Conservation (phyloP, 768 basidiomycete genomes). For the Xanthoconium stramineum region DNA sequence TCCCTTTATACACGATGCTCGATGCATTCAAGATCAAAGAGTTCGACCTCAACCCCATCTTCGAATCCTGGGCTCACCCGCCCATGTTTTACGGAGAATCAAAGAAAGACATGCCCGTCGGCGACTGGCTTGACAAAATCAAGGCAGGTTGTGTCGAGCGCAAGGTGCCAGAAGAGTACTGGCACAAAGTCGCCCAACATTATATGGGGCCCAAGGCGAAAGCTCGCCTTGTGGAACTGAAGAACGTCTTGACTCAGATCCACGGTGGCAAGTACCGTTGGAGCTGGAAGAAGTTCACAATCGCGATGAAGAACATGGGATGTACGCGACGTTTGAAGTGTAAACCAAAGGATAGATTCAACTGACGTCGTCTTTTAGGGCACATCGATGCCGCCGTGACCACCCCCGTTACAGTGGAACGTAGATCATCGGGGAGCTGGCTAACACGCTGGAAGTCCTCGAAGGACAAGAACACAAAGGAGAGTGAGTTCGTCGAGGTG, state of each 20-base stretch:
- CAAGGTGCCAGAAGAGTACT: slow-evolving; percentile 74
- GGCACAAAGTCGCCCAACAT: slow-evolving; percentile 79
- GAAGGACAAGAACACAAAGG: slow-evolving; percentile 33
- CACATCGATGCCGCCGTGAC: slow-evolving; percentile 58
- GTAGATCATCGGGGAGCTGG: slow-evolving; percentile 48
- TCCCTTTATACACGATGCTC: slow-evolving; percentile 41
- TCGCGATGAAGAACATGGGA: slow-evolving; percentile 78
- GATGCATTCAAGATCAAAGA: slow-evolving; percentile 79
- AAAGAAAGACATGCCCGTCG: slow-evolving; percentile 66
- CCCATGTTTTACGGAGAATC: slow-evolving; percentile 66
- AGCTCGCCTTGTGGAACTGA: slow-evolving; percentile 62
- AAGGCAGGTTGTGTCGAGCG: slow-evolving; percentile 68
- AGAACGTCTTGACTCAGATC: slow-evolving; percentile 68
- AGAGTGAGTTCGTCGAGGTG: slow-evolving; percentile 31
- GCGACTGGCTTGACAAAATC: slow-evolving; percentile 71
- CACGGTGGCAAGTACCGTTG: slow-evolving; percentile 76
- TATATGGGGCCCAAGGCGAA: slow-evolving; percentile 72
- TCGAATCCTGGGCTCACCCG: slow-evolving; percentile 60
- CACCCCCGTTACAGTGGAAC: slow-evolving; percentile 59
- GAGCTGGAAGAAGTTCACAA: slow-evolving; percentile 81
- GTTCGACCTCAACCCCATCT: slow-evolving; percentile 69
- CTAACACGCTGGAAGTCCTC: slow-evolving; percentile 46
- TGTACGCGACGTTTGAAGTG: slow-evolving; percentile 46
- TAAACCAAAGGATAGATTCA: not conserved
- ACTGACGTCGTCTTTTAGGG: slow-evolving; percentile 43